Conservation (phyloP, 2,329 filamentous ascomycete genomes). For the Aspergillus chevalieri region DNA sequence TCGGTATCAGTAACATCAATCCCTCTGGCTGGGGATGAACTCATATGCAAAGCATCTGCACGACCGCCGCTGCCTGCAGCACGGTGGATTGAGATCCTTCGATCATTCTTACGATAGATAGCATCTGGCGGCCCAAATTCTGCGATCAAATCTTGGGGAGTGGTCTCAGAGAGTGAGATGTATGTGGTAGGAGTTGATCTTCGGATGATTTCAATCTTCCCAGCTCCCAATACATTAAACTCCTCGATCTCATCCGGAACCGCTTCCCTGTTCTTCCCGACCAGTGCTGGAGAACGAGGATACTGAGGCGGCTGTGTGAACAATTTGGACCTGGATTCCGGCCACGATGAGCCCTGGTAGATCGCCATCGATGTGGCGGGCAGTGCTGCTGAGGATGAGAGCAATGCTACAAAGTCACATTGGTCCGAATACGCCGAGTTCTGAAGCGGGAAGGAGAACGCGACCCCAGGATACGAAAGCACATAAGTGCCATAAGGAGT, state of each 20-base stretch:
- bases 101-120: conserved; percentile 86
- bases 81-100: conserved; percentile 75
- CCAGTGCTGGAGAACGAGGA: conserved; percentile 63
- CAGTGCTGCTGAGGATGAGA: conserved; percentile 71
- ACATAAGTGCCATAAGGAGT: conserved; percentile 69
- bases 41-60: conserved; percentile 29
- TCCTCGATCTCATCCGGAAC: conserved; percentile 85
- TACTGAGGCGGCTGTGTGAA: conserved; percentile 71
- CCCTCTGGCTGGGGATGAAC: conserved; percentile 29
- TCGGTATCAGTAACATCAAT: conserved; percentile 59
- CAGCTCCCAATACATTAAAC: conserved; percentile 70
- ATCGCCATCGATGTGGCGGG: conserved; percentile 82
- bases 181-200: conserved; percentile 61
- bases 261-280: conserved; percentile 66
- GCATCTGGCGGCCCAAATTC: conserved; percentile 90
- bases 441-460: conserved; percentile 81
- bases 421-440: conserved; percentile 65
- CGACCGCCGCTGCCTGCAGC: conserved; percentile 22
- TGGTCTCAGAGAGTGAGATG: conserved; percentile 77
- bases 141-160: conserved; percentile 82
- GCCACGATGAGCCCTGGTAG: conserved; percentile 86
- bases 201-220: conserved; percentile 69
- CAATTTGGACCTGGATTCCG: conserved; percentile 67
- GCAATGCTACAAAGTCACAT: conserved; percentile 75
- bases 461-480: conserved; percentile 87